Conservation (phyloP, 768 basidiomycete species). For the Leucosporidium scottii region DNA sequence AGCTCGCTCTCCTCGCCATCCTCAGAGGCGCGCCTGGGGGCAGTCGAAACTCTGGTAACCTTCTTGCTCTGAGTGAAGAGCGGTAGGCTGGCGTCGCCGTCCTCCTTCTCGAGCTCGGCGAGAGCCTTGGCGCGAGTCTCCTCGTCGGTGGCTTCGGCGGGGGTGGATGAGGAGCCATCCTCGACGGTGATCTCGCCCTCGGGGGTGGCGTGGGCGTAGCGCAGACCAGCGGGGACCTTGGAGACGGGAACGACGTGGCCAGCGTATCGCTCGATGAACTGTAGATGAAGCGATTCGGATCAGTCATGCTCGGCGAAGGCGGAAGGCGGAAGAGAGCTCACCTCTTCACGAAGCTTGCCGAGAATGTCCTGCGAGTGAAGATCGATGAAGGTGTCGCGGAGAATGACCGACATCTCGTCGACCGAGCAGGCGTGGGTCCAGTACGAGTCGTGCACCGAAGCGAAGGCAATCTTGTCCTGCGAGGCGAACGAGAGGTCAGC, state of each 20-base stretch:
- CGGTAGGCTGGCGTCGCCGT: slow-evolving; percentile 12
- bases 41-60: slow-evolving; percentile 1
- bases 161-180: not conserved
- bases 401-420: slow-evolving; percentile 78
- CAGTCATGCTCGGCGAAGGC: not conserved
- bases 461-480: slow-evolving; percentile 72
- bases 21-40: too few relatives aligned
- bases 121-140: not conserved
- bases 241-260: slow-evolving; percentile 44
- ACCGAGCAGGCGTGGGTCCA: slow-evolving; percentile 91
- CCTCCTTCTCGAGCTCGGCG: slow-evolving; percentile 10
- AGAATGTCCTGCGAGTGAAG: slow-evolving; percentile 85
- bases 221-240: slow-evolving; percentile 31
- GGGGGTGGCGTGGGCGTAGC: not conserved
- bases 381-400: slow-evolving; percentile 87
- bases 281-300: not conserved
- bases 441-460: slow-evolving; percentile 97
- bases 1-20: not conserved
- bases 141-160: not conserved
- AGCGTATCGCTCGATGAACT: slow-evolving; percentile 73
- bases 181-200: not conserved
- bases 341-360: slow-evolving; percentile 63
- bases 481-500: slow-evolving; percentile 16
- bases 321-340: slow-evolving; percentile 41
- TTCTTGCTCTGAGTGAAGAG: slow-evolving; percentile 14